Percentiles rank a stretch among this genome's conserved stretches.
phyloP scores from a whole-genome alignment of 441 rosid genomes.

The Pelargonium fulgidum region DNA sequence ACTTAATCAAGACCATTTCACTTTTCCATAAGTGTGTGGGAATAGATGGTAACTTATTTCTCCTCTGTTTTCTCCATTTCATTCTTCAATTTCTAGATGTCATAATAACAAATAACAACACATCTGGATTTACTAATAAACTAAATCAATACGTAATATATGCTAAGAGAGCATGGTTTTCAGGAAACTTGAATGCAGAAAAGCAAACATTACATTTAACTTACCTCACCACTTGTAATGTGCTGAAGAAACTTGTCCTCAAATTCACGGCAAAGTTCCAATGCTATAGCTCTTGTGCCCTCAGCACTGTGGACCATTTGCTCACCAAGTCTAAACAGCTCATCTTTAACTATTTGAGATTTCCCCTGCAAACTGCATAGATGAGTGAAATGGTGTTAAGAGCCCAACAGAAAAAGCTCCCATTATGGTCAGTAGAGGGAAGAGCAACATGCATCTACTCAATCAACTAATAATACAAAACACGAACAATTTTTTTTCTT shows the following conservation, averaged over 20 bases:
- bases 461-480: too few species aligned
- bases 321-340: conserved; percentile 78
- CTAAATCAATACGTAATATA: not conserved
- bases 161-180: not conserved
- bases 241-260: conserved; percentile 91
- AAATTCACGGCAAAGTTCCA: conserved; percentile 97
- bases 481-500: too few species aligned
- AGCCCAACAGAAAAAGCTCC: not conserved
- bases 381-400: not conserved
- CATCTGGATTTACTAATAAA: not conserved
- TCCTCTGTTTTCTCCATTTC: not conserved
- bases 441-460: not conserved
- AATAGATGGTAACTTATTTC: not conserved
- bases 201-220: not conserved
- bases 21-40: not conserved
- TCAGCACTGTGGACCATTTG: conserved; percentile 73
- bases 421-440: not conserved
- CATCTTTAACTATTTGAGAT: conserved; percentile 77
- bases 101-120: not conserved
- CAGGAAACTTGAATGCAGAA: conserved; percentile 2
- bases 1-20: not conserved
- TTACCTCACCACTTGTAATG: conserved; percentile 82
- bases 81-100: not conserved
- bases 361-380: conserved; percentile 76
- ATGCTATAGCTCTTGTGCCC: conserved; percentile 89